These are phyloP conservation scores for Apium graveolens DNA, from an alignment of 129 eudicot species.

Conservation along the genomic window DNA sequence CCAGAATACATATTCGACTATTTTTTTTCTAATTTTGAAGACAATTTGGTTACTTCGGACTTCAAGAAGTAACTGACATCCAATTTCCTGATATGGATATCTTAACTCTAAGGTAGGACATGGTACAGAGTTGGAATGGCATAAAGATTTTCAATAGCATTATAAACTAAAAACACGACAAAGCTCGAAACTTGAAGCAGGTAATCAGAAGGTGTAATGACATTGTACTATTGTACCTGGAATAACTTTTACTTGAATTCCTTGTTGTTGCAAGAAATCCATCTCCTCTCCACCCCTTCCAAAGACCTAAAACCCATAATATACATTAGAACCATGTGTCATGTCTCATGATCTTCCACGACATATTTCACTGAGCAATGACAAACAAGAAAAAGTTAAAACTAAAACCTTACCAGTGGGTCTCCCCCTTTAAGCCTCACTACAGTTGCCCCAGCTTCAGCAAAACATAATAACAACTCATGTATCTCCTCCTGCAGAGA, in stretches of 20 bases:
- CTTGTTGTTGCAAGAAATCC: constrained; percentile 92
- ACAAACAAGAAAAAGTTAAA: not conserved
- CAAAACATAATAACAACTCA: constrained; percentile 80
- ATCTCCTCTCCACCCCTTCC: constrained; percentile 99
- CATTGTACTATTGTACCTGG: constrained; percentile 69
- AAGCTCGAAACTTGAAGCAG: not conserved
- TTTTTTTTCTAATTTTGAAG: not conserved
- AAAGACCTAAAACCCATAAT: constrained; percentile 48
- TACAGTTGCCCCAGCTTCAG: constrained; percentile 91
- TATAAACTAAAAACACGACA: not conserved
- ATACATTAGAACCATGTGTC: not conserved
- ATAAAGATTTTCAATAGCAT: not conserved
- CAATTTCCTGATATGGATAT: not conserved
- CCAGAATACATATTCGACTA: not conserved
- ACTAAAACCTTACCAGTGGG: constrained; percentile 58
- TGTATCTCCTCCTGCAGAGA: constrained; percentile 82
- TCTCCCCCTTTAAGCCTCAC: constrained; percentile 98
- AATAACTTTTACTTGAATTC: constrained; percentile 82
- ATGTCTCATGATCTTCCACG: not conserved
- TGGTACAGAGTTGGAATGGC: not conserved
- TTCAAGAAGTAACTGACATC: not conserved
- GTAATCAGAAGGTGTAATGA: not conserved
- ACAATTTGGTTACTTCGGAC: not conserved
- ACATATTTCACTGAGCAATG: not conserved
- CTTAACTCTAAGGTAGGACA: not conserved